Conservation (phyloP, 768 basidiomycete species). For the Calocybe gangraenosa region DNA sequence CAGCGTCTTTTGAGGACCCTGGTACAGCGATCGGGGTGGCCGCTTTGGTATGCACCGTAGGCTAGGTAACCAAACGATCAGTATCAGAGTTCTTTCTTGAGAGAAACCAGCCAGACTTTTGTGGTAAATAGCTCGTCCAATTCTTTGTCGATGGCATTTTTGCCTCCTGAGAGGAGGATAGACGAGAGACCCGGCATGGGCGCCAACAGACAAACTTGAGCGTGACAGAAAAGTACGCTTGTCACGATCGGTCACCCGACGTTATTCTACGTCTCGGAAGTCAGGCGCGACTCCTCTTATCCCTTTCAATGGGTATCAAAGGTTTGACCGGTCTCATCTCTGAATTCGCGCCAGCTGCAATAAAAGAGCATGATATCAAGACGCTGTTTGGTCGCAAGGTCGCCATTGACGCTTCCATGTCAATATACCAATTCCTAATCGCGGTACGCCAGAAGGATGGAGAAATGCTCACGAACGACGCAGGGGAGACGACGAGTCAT, state of each 20-base stretch:
- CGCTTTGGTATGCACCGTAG: constrained; percentile 13
- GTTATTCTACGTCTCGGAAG: background rate
- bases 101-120: constrained; percentile 33
- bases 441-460: constrained; percentile 96
- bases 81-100: background rate
- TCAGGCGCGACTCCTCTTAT: constrained; percentile 3
- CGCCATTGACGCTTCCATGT: constrained; percentile 98
- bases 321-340: constrained; percentile 87
- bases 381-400: constrained; percentile 98
- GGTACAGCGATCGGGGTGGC: constrained; percentile 14
- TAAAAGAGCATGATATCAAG: constrained; percentile 93
- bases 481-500: constrained; percentile 96
- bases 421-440: constrained; percentile 96
- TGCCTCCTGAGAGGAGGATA: constrained; percentile 35
- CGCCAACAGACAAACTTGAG: background rate
- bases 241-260: constrained; percentile 5
- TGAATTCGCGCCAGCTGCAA: constrained; percentile 85
- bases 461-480: constrained; percentile 95
- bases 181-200: constrained; percentile 57
- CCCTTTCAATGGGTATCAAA: constrained; percentile 83
- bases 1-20: constrained; percentile 20
- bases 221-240: constrained; percentile 3
- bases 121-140: constrained; percentile 60
- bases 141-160: constrained; percentile 46
- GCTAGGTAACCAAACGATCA: constrained; percentile 10